Base-by-base conservation (phyloP, 371 early-diverging fungal species). In the Lichtheimia corymbifera region DNA sequence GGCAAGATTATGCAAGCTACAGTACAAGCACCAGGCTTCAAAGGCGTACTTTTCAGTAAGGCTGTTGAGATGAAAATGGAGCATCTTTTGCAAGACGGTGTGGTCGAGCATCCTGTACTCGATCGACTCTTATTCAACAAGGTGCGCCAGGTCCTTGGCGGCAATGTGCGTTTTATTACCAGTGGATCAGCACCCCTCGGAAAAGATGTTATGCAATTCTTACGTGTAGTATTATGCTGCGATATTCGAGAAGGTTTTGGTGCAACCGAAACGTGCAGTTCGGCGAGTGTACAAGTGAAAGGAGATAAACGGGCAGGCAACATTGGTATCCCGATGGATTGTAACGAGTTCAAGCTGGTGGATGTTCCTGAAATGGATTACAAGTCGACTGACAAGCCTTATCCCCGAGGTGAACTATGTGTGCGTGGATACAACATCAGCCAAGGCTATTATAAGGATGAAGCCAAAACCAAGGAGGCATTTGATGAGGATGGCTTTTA, bases 121-220 rank as follows among this genome's bases (percentile, higher is more conserved):
- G 99, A 99, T 81, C 74, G 83, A 5, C 54, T 98, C 14, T 60
- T 99, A 2, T 99, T 99, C 76, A 87, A 80, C 67, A 93, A 93
- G 74, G 81, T 97, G 44, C 82, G 87, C 59, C 80, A 85, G 35
- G 81, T 90, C 4, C 82, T 99, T 52, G 99, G 99, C 50, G 99
- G 99, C 17, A 73, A 88, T 49, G 85, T 99, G n/a, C 77, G 85
- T 49, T 59, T 85, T 50, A 89, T 97, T 63, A 62, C 91, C 27
- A 87, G 90, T 1, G 92, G 97, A 5, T 90, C 93, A 25, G 99
- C 99, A 17, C 98, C 99, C 3, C 87, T 99, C 35, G 83, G 86
- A 35, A 68, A 79, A 4, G 91, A 95, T 15, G 88, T 93, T 6
- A 64, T 98, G 71, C 82, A 86, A 61, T 99, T 98, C 79, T 63